Evolutionary conservation across 2,329 filamentous ascomycete genomes (phyloP).

Genomic region (Trichoderma cornu-damae): DNA sequence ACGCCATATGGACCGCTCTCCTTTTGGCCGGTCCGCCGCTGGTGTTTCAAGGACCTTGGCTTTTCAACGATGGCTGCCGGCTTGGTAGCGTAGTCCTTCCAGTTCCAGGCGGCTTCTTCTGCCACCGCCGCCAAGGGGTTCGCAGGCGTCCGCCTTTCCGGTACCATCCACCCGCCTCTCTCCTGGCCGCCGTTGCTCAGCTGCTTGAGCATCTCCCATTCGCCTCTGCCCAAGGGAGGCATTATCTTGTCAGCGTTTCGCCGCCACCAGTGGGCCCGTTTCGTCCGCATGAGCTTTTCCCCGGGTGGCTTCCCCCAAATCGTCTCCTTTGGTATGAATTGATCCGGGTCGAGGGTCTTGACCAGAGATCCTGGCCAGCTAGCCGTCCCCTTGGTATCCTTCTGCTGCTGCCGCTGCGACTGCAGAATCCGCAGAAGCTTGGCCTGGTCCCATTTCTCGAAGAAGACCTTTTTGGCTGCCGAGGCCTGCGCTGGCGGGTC

Average conservation of each 20-base stretch:
- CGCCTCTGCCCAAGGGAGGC: conserved; percentile 48
- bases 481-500: not conserved
- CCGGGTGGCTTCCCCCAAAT: conserved; percentile 46
- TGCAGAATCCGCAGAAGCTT: conserved; percentile 41
- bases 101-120: conserved; percentile 34
- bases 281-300: conserved; percentile 37
- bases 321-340: conserved; percentile 39
- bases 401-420: conserved; percentile 39
- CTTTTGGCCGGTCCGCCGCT: conserved; percentile 33
- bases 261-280: conserved; percentile 46
- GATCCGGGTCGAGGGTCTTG: conserved; percentile 33
- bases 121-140: not conserved
- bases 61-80: conserved; percentile 39
- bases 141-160: conserved; percentile 29
- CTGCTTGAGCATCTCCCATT: conserved; percentile 52
- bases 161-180: conserved; percentile 35
- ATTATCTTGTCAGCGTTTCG: conserved; percentile 41
- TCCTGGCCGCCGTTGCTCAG: conserved; percentile 41
- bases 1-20: conserved; percentile 37
- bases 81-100: conserved; percentile 39
- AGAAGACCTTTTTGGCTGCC: conserved; percentile 30
- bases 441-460: conserved; percentile 45
- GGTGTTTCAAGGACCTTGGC: conserved; percentile 30
- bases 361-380: conserved; percentile 27
- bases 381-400: conserved; percentile 20